These are phyloP conservation scores for Kwoniella botswanensis DNA, from an alignment of 768 basidiomycete genomes.

Conservation along the genomic window DNA sequence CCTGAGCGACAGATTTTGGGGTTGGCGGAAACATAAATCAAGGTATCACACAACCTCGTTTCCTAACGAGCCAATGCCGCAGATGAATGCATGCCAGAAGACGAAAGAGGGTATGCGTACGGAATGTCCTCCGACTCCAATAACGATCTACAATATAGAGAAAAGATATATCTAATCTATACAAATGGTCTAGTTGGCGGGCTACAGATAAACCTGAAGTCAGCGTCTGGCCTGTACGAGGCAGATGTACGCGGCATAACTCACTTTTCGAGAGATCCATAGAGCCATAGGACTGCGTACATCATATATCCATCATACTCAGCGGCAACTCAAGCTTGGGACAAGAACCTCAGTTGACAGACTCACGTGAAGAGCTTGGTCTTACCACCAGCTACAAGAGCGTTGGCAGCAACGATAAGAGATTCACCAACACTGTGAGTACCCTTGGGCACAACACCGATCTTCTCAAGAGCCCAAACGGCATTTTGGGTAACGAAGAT, in stretches of 20 bases:
- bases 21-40: too few relatives aligned
- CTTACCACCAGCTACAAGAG: constrained; percentile 82
- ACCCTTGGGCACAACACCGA: constrained; percentile 86
- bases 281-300: constrained; percentile 54
- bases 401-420: constrained; percentile 77
- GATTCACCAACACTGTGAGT: constrained; percentile 88
- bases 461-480: constrained; percentile 74
- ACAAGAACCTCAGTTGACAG: constrained; percentile 1
- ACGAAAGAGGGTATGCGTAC: constrained; percentile 10
- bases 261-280: constrained; percentile 53
- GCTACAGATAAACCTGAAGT: constrained; percentile 14
- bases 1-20: too few relatives aligned
- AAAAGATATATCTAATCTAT: constrained; percentile 7
- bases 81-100: background rate
- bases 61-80: background rate
- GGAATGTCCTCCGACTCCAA: constrained; percentile 12
- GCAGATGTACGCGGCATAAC: background rate
- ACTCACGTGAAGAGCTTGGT: constrained; percentile 65
- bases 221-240: background rate
- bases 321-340: background rate
- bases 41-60: too few relatives aligned
- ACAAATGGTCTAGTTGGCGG: constrained; percentile 34
- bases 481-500: constrained; percentile 80
- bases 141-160: background rate
- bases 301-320: background rate